Evolutionary conservation across 2,329 filamentous ascomycete species (phyloP), one percentile per base, ranked within the genome.

Genomic region (Dothidotthia symphoricarpi): DNA sequence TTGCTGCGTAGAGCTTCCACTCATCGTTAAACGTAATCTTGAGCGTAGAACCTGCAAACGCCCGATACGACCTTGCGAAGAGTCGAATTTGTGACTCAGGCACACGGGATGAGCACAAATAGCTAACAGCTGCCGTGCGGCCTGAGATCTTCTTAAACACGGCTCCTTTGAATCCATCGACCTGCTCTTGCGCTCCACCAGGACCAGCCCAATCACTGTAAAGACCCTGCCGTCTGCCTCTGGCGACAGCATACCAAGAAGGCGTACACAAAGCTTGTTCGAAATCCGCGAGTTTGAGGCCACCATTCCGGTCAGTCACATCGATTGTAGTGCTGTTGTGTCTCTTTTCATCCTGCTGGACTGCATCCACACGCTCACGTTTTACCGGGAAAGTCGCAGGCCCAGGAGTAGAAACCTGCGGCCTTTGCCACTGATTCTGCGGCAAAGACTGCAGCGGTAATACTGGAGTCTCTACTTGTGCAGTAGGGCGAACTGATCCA

Each of bases 11-110:
- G 3, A 26, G 25, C 11, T 27, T n/a, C 14, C 36, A 41, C 12
- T 41, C 39, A 4, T 37, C 26, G 4, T 36, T 27, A n/a, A 34
- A 41, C 3, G 30, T 34, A 6, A 34, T 30, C 15, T 34, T 15
- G 6, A 30, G 39, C 8, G n/a, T 25, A 15, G 36, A 37, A 10
- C 26, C 34, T 6, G 4, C 17, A 15, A 15, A 16, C 3, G 22
- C 8, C 8, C 19, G 28, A 14, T 30, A 41, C 10, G 39, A 22
- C 8, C 13, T 36, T 2, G 16, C 19, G 11, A 37, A 41, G 9
- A 30, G 19, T n/a, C 34, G 30, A 12, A 41, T 37, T 10, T 37
- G n/a, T 1, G 19, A n/a, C 9, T 30, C 7, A 10, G 17, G 3
- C 6, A 33, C 6, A 5, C 29, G 34, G 13, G 26, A 12, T 8